Evolutionary conservation across 345 rosid species (phyloP).

Genomic region (Zanthoxylum bungeanum): DNA sequence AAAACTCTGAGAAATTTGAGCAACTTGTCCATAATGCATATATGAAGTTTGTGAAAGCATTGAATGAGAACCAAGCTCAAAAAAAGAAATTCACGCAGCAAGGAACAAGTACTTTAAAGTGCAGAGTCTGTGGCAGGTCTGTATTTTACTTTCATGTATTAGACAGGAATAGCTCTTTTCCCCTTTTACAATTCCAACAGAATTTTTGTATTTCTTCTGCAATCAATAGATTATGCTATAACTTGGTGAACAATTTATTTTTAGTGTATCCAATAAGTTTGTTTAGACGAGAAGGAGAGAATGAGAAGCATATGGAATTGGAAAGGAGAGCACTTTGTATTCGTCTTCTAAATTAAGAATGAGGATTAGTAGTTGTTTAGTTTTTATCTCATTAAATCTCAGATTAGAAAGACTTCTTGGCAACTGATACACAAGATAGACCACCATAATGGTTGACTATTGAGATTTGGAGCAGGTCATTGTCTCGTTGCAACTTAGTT

Average conservation of each 20-base stretch:
- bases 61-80: constrained; percentile 43
- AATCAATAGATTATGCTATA: neutral
- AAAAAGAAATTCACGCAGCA: constrained; percentile 33
- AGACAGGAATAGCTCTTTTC: neutral
- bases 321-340: neutral
- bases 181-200: neutral
- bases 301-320: neutral
- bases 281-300: neutral
- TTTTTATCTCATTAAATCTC: neutral
- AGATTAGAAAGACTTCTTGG: neutral
- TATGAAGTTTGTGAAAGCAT: constrained; percentile 39
- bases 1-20: constrained; percentile 39
- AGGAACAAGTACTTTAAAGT: constrained; percentile 29
- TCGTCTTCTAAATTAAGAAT: neutral
- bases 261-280: no score
- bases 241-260: neutral
- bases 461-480: neutral
- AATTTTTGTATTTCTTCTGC: neutral
- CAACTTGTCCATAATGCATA: constrained; percentile 33
- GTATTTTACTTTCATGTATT: constrained; percentile 21
- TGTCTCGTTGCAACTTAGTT: neutral
- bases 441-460: neutral
- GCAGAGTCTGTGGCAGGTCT: constrained; percentile 53
- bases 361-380: neutral
- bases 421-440: neutral